Conservation (phyloP, 306 rosid species). For the Betula pendula region DNA sequence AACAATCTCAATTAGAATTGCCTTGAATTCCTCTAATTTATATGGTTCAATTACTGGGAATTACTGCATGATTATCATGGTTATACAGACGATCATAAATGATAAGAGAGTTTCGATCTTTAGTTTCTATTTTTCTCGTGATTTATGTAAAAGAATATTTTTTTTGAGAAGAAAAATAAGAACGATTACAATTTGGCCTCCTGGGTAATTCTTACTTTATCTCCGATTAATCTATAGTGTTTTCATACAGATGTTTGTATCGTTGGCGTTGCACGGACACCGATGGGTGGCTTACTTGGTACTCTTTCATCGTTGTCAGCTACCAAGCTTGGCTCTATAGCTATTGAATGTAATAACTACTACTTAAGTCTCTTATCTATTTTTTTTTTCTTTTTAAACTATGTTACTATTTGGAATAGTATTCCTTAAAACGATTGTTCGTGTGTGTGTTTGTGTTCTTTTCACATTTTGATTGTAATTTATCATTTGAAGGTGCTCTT, state of each 20-base stretch:
- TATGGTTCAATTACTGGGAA: neutral
- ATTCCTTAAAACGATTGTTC: conserved; percentile 3
- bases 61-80: neutral
- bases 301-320: conserved; percentile 85
- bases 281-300: conserved; percentile 83
- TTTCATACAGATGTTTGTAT: conserved; percentile 72
- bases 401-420: neutral
- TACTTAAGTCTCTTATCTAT: neutral
- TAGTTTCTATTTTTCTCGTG: too few relatives aligned
- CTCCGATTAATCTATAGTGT: neutral
- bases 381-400: neutral
- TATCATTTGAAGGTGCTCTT: conserved; percentile 65
- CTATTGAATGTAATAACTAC: conserved; percentile 45
- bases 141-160: too few relatives aligned
- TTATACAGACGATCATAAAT: neutral
- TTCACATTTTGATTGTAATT: conserved; percentile 8
- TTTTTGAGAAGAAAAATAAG: neutral
- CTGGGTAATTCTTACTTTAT: neutral
- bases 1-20: neutral
- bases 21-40: neutral
- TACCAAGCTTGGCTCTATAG: conserved; percentile 75
- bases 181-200: neutral
- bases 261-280: conserved; percentile 92
- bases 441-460: neutral
- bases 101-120: neutral